Evolutionary conservation across 495 filamentous ascomycete species (phyloP), one percentile per base, ranked within the genome.

Genomic region (Cercophora scortea): DNA sequence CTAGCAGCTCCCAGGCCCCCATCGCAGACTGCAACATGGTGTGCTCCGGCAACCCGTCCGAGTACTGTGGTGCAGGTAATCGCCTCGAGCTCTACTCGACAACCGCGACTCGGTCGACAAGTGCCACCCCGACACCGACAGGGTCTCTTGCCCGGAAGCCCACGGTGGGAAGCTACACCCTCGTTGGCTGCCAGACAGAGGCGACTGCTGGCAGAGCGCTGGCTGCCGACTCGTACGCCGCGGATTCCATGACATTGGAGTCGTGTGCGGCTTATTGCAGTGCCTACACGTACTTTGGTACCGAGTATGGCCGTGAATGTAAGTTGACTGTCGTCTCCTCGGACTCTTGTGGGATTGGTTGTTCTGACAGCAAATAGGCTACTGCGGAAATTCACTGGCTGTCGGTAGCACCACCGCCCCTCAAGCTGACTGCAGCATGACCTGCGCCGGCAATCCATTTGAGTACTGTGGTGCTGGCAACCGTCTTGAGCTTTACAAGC

Each of bases 121-220:
- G 52, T 12, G 62, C 18, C 1, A 45, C 63, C 8, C 58, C 54
- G 8, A 58, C 55, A 18, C 64, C 71, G 5, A 73, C 71, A 1
- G 62, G 56, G 3, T 65, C 64, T 0, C 57, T 67, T 3, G 68
- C 61, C 12, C 47, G 58, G 50, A 66, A 65, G 49, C 60, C 61
- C 4, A 65, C 60, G 2, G 69, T 73, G 15, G 67, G 70, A 4
- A 55, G 49, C n/a, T 77, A 68, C 48, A 43, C 43, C 13, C 63
- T 65, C 25, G 61, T 69, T 10, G 75, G 75, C 11, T 78, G 75
- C 62, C 72, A 68, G 60, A 73, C 69, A 10, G 75, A 78, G 61
- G 63, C 60, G 13, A 60, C 51, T 1, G 60, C 50, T 2, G 54
- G 47, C 36, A 56, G 69, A 13, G 70, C 71, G 10, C 61, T 73